Base-by-base conservation (phyloP, 495 filamentous ascomycete species). In the Neurospora sp. region DNA sequence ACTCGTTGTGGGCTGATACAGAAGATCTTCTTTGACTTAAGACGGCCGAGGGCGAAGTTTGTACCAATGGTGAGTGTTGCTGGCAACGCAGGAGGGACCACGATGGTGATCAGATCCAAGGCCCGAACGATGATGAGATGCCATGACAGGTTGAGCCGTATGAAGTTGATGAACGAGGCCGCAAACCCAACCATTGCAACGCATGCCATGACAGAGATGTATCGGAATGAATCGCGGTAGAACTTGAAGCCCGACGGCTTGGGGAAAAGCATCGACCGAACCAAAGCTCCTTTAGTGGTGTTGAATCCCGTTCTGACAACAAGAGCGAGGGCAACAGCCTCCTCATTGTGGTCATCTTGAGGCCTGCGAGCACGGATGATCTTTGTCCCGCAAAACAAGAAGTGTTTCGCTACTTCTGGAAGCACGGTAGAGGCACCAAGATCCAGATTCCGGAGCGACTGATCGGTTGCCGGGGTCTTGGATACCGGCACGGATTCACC, bases 181-280 rank as follows among this genome's bases (percentile, higher is more conserved):
- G 93, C 81, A 79, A 99, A 99, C 2, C 96, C 96, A 70, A 97
- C 78, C 68, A 90, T 78, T 37, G 96, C 96, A 74, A 99, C 90
- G n/a, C 89, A 81, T 65, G 86, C 95, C 96, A 99, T 98, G 41
- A 99, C 96, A 7, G 93, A 94, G 73, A 99, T 98, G 78, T 98
- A 99, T 35, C 94, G 90, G 78, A 99, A 99, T 5, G 96, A 98
- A 78, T 99, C 96, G 20, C 93, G 87, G 78, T 99, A 98, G 78
- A 99, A 98, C 76, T 96, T 98, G 86, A 99, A 98, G 1, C 94
- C 94, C 31, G 94, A 96, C 0, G 96, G 96, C 77, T 98, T 98
- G 0, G 96, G 96, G 79, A 99, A 98, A 39, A 99, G 89, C 94
- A 99, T 99, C 1, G 96, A 98, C 31, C 96, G 92, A 73, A 99